Evolutionary conservation across 176 grass and related monocot genomes (phyloP), one percentile per base, ranked within the genome.

Genomic region (Hyparrhenia diplandra): DNA sequence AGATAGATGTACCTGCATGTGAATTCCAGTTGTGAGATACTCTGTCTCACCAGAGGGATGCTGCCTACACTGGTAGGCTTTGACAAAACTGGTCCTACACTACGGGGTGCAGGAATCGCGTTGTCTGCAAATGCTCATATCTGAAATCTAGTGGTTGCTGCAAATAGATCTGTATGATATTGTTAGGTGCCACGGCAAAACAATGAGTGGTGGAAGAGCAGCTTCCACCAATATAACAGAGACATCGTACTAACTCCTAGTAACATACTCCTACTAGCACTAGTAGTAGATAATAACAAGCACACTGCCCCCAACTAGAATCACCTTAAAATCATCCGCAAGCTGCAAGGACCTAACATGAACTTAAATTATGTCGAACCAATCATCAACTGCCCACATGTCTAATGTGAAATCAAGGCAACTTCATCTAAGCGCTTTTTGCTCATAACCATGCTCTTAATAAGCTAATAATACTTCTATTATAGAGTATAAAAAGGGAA

Each of bases 1-100:
- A 99, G 96, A 89, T 99, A 99, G 62, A 99, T 86, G 74, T 99
- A 99, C 88, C 96, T 99, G 90, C 70, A 87, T 25, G 74, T 21
- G 77, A 74, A 75, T 59, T 86, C 45, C 55, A 72, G 70, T 25
- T 60, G 10, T 74, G 77, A 78, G 71, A 54, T 49, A 77, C 21
- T 57, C 23, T 21, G 70, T 76, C 55, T 14, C 63, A 20, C 47
- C 29, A 45, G 18, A 43, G 5, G 43, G 51, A 52, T 66, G 68
- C 43, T 66, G 68, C 43, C 39, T 65, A 63, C 23, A 45, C 29
- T 49, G 11, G 46, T 80, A 69, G 31, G 51, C 37, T 34, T 62
- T 78, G 57, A 49, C 54, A 63, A 28, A 79, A 62, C 54, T 32
- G 18, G 16, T 5, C 36, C 68, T 47, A 23, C 31, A 47, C 75